Percentiles rank a stretch among this genome's conserved stretches.
These are phyloP conservation scores for Cercospora beticola DNA, from an alignment of 2,329 filamentous ascomycete genomes.

Conservation along the genomic window DNA sequence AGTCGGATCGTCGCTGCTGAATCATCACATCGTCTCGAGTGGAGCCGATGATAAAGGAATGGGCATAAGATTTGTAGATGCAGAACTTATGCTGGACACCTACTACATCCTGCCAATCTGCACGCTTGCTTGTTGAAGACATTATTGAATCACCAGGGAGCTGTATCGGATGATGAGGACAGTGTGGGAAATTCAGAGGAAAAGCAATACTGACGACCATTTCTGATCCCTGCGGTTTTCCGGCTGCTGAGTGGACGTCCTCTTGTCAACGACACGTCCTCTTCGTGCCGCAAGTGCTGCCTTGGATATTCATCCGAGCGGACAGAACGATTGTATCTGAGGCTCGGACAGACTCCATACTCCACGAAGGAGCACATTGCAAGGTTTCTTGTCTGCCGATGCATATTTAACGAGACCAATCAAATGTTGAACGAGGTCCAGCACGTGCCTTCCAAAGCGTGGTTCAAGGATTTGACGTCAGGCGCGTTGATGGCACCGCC, in stretches of 20 bases:
- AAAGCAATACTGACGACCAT: background rate
- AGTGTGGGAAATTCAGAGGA: background rate
- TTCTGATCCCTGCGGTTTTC: background rate
- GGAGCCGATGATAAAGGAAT: background rate
- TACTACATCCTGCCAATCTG: background rate
- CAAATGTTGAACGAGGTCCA: background rate
- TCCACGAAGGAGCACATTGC: background rate
- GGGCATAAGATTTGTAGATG: background rate
- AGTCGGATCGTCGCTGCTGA: conserved; percentile 10
- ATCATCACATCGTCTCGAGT: background rate
- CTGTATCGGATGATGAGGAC: background rate
- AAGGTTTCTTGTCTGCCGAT: background rate
- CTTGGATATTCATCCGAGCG: too few species aligned
- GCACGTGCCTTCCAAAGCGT: background rate
- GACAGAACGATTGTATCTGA: too few species aligned
- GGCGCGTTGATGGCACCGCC: background rate
- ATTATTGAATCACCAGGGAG: background rate
- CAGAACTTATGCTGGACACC: background rate
- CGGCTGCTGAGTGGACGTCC: background rate
- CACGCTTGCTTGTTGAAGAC: background rate
- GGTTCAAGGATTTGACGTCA: background rate
- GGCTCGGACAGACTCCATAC: too few species aligned
- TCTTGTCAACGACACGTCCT: background rate
- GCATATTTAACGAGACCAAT: background rate
- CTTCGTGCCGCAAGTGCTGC: background rate